Conservation (phyloP, 768 basidiomycete species). For the Naganishia onofrii region DNA sequence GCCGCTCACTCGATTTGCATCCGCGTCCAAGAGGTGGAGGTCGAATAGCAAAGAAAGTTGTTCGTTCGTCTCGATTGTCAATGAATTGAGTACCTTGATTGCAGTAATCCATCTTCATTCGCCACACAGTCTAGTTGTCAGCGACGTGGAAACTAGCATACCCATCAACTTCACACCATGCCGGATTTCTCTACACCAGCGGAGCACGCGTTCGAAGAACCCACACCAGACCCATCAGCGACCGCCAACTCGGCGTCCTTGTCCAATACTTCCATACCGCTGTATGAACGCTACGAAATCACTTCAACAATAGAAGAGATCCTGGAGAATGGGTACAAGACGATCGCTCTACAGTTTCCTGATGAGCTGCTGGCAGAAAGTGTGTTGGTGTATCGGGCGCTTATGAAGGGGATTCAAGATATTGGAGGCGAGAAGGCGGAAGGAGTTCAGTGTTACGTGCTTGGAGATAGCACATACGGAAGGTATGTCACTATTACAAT, state of each 20-base stretch:
- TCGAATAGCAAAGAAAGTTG: not conserved
- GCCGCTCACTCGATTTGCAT: not conserved
- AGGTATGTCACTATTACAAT: not conserved
- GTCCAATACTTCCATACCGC: constrained; percentile 16
- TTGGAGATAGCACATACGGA: constrained; percentile 95
- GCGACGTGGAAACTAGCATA: too few relatives aligned
- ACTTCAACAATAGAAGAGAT: constrained; percentile 28
- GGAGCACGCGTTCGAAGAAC: constrained; percentile 47
- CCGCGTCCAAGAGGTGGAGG: not conserved
- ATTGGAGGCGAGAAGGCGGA: constrained; percentile 48
- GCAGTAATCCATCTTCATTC: too few relatives aligned
- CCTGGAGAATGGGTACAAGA: constrained; percentile 53
- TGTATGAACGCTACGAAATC: constrained; percentile 29
- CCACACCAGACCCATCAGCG: not conserved
- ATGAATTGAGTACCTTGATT: too few relatives aligned
- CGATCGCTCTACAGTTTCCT: constrained; percentile 86
- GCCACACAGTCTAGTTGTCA: too few relatives aligned
- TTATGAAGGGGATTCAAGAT: constrained; percentile 56
- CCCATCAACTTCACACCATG: constrained; percentile 22
- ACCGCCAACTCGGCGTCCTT: constrained; percentile 12
- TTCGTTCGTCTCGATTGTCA: constrained; percentile 25
- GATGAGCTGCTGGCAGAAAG: constrained; percentile 85
- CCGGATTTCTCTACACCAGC: constrained; percentile 49
- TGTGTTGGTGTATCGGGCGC: constrained; percentile 71
- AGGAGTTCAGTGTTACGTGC: constrained; percentile 69